phyloP scores from a whole-genome alignment of 805 yeast species.

The Aciculoconidium aculeatum region DNA sequence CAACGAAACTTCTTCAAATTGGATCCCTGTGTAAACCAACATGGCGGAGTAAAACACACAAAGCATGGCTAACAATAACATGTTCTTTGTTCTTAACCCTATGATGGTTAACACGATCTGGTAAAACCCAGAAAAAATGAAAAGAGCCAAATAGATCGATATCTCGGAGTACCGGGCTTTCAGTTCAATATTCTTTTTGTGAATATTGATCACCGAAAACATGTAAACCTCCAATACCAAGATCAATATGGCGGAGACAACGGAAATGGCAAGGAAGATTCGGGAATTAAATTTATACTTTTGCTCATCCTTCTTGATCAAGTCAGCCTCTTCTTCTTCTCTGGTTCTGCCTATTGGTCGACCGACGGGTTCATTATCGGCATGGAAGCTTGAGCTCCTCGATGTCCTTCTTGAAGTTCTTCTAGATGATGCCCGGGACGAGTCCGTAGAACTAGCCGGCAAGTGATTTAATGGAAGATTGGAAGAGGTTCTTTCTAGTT shows the following conservation, averaged over 20 bases:
- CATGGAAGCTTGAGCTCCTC: too few relatives aligned
- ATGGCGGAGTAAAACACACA: constrained; percentile 37
- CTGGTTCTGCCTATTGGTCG: too few relatives aligned
- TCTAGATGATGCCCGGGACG: too few relatives aligned
- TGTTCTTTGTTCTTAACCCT: constrained; percentile 35
- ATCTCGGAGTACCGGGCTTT: constrained; percentile 20
- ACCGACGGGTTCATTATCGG: too few relatives aligned
- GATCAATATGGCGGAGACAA: constrained; percentile 27
- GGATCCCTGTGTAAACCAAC: constrained; percentile 43
- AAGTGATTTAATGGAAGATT: too few relatives aligned
- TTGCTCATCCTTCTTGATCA: constrained; percentile 6
- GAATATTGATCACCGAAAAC: constrained; percentile 33
- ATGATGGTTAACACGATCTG: constrained; percentile 33
- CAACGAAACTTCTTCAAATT: constrained; percentile 33
- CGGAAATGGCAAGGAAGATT: constrained; percentile 24
- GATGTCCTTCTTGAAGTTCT: too few relatives aligned
- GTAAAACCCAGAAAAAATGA: constrained; percentile 41
- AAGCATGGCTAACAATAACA: constrained; percentile 33
- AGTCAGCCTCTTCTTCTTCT: too few relatives aligned
- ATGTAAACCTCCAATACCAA: constrained; percentile 34
- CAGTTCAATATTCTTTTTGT: constrained; percentile 17
- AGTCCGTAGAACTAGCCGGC: too few relatives aligned
- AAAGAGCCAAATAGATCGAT: constrained; percentile 41
- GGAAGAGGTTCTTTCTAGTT: too few relatives aligned
- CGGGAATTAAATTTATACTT: constrained; percentile 6